A percentile compares a stretch with the other conserved stretches of the same genome.
Conservation (phyloP, 371 early-diverging fungal species). For the Syncephalastrum sp. region DNA sequence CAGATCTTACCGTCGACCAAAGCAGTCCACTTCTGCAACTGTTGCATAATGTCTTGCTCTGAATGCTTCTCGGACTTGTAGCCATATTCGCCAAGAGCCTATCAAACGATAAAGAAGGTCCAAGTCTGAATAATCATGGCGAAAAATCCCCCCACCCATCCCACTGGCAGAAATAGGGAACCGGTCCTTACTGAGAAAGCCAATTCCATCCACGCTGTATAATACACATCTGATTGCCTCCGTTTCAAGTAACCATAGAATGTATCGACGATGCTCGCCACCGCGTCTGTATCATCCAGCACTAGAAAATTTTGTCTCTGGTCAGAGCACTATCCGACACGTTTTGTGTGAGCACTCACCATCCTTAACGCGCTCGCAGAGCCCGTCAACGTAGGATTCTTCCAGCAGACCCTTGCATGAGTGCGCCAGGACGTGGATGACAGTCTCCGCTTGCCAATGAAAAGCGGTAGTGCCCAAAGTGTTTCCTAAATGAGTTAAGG, state of each 20-base stretch:
- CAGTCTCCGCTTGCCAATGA: slow-evolving; percentile 18
- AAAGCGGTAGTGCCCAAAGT: slow-evolving; percentile 2
- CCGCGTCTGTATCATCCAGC: slow-evolving; percentile 3
- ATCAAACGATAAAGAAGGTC: not conserved
- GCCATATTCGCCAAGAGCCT: slow-evolving; percentile 34
- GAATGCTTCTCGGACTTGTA: slow-evolving; percentile 22
- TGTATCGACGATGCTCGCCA: slow-evolving; percentile 10
- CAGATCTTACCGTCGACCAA: slow-evolving; percentile 28
- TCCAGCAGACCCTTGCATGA: slow-evolving; percentile 16
- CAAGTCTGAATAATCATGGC: no score
- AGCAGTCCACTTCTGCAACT: slow-evolving; percentile 29
- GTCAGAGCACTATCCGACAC: not conserved
- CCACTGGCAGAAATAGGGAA: not conserved
- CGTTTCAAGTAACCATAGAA: slow-evolving; percentile 24
- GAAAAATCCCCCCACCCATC: no score
- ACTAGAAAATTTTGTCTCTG: slow-evolving; percentile 8
- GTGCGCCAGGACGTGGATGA: slow-evolving; percentile 14
- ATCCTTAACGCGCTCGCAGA: slow-evolving; percentile 23
- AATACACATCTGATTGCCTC: slow-evolving; percentile 1
- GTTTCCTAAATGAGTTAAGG: slow-evolving; percentile 9
- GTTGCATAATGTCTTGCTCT: slow-evolving; percentile 31
- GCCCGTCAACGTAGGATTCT: slow-evolving; percentile 18
- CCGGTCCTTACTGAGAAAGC: slow-evolving; percentile 6
- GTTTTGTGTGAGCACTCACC: slow-evolving; percentile 14
- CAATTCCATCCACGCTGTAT: slow-evolving; percentile 4